Conservation (phyloP, 306 rosid species). For the Quillaja saponaria region DNA sequence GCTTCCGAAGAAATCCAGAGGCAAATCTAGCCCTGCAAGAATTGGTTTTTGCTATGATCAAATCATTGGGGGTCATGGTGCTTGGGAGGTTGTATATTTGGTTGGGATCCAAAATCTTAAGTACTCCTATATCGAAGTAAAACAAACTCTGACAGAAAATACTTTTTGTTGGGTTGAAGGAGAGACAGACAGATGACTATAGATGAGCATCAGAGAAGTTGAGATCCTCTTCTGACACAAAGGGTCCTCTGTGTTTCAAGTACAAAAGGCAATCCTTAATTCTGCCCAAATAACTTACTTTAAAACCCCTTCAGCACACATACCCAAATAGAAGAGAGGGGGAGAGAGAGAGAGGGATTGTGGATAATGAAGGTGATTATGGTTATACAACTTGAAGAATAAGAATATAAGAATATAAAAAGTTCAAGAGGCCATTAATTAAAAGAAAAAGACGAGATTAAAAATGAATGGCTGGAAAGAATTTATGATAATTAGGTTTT, state of each 20-base stretch:
- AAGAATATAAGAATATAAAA: not conserved
- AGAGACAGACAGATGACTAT: not conserved
- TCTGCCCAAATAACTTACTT: slow-evolving; percentile 4
- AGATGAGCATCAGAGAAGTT: slow-evolving; percentile 14
- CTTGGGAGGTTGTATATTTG: not conserved
- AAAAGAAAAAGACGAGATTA: slow-evolving; percentile 10
- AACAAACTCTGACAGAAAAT: slow-evolving; percentile 28
- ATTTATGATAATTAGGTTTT: too few relatives aligned
- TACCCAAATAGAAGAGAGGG: slow-evolving; percentile 11
- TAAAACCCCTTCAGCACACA: not conserved
- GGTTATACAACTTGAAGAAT: slow-evolving; percentile 4
- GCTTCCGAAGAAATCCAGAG: slow-evolving; percentile 31
- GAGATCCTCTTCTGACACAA: slow-evolving; percentile 39
- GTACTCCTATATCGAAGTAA: slow-evolving; percentile 31
- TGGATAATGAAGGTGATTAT: not conserved
- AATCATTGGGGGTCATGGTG: not conserved
- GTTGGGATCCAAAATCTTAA: slow-evolving; percentile 7
- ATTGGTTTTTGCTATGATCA: slow-evolving; percentile 14
- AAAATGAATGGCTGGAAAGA: slow-evolving; percentile 14
- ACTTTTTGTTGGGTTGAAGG: slow-evolving; percentile 18
- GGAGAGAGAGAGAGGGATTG: not conserved
- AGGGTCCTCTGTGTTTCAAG: slow-evolving; percentile 27
- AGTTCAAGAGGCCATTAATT: not conserved
- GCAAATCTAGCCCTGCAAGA: slow-evolving; percentile 24
- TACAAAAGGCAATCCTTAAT: slow-evolving; percentile 22